Conservation (phyloP, 164 flowering plant genomes). For the Vitis vinifera region DNA sequence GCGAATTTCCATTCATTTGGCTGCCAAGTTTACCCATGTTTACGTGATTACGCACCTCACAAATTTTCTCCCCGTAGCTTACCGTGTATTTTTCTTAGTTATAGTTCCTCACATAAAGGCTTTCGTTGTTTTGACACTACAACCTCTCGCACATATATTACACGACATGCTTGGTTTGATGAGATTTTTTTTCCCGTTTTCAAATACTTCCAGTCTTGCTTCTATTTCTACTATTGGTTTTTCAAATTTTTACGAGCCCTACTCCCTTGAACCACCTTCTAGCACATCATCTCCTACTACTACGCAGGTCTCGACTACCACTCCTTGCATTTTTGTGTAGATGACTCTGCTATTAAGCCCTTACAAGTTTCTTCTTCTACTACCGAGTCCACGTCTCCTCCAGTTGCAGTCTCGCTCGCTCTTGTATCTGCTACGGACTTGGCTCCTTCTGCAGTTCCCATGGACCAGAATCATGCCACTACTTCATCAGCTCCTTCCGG, state of each 20-base stretch:
- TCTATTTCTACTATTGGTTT: background rate
- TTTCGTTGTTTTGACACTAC: conserved; percentile 3
- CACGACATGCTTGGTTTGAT: background rate
- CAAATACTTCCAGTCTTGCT: background rate
- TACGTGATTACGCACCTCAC: conserved; percentile 8
- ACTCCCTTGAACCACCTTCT: background rate
- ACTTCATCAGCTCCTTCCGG: too few species aligned
- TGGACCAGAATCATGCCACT: too few species aligned
- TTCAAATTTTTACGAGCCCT: conserved; percentile 1
- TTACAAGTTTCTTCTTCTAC: too few species aligned
- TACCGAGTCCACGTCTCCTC: too few species aligned
- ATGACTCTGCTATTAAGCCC: too few species aligned
- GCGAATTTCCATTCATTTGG: conserved; percentile 7
- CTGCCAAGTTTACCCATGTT: conserved; percentile 9
- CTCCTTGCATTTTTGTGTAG: too few species aligned
- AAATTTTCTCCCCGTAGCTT: conserved; percentile 7
- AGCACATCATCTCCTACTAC: too few species aligned
- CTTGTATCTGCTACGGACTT: too few species aligned
- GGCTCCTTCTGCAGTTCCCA: too few species aligned
- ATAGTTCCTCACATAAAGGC: conserved; percentile 3
- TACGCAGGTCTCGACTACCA: too few species aligned
- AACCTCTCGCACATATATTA: background rate
- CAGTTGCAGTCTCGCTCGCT: too few species aligned
- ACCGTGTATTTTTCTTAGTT: conserved; percentile 4
- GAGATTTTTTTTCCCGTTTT: background rate